Base-by-base conservation (phyloP, 768 basidiomycete genomes). In the Leucocoprinus leucothites region DNA sequence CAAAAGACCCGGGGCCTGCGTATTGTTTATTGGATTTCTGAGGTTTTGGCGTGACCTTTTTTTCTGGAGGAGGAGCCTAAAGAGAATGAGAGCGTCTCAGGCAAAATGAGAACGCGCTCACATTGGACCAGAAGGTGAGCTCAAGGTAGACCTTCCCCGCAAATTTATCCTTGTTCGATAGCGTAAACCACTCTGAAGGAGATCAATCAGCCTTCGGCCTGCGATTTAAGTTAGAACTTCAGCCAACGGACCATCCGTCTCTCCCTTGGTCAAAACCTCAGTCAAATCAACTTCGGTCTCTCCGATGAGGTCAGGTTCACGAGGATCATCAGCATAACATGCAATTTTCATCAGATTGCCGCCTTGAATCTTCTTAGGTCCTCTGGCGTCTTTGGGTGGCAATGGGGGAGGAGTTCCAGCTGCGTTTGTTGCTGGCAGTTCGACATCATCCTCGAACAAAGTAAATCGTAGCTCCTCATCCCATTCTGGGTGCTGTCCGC, bases 401-500 rank as follows among this genome's bases (percentile, higher is more conserved):
- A 78, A 77, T 2, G 82, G 84, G 0, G 90, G 89, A 13, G 89
- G 85, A 9, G 78, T 75, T 9, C 76, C 72, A 45, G 63, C 61
- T 8, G 70, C 71, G 49, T 72, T 72, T 59, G 75, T 71, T 35
- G 77, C 73, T 40, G 76, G 69, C n/a, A 76, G 74, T 60, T 79
- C 82, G 26, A 82, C 77, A 28, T 74, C 71, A 60, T 93, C 92
- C 65, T 98, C 95, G 60, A 78, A 82, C 43, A 99, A 75, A 22
- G 87, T 86, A 71, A 98, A 98, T 41, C 97, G 87, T 64, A 98
- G 77, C 72, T 99, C 97, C 64, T 97, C 94, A 67, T 99, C 97
- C 95, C 97, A 99, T 72, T 94, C 94, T 4, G 97, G 97, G 69
- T 97, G 94, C 68, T 99, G 97, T 16, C 97, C 97, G 48, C 97